Evolutionary conservation across 192 early-diverging fungal genomes (phyloP), one percentile per base, ranked within the genome.

Genomic region (Mortierella claussenii): DNA sequence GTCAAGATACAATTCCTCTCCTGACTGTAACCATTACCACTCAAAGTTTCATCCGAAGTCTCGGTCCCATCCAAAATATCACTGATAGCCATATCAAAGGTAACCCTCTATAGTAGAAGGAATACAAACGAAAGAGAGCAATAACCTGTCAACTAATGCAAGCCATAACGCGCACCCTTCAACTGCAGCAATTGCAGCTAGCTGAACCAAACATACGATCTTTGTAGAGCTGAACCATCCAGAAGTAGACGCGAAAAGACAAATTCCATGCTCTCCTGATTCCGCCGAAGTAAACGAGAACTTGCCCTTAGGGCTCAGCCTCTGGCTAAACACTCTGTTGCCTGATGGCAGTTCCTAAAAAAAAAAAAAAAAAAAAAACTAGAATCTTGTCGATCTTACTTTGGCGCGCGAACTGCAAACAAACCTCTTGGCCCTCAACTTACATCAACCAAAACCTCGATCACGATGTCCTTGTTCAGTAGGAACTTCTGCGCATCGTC

Each of bases 261-360:
- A 99, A 53, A 99, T 94, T 18, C 87, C 80, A 80, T 99, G 96
- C 69, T 96, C 90, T 46, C 97, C 96, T 34, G 91, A 85, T 55
- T 93, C 92, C 24, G 91, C 84, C 21, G 97, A 89, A 13, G 94
- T 96, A 66, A 99, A 99, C 33, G 90, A 91, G 69, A 98, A 98
- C 68, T 89, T 88, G 47, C 96, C 97, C 71, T 82, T 75, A 48
- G 86, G 60, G 5, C 67, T 64, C 54, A 91, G 89, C 79, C 91
- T 93, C 73, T 91, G 91, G 69, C 93, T 92, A 60, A 95, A 82
- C n/a, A 98, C 70, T 31, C 65, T 50, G 59, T 81, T 66, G 11
- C 63, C 69, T 48, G 76, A 60, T 53, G 83, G 79, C 47, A 84
- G 43, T 82, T 85, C 85, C 83, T 89, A 58, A 8, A n/a, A 31